Evolutionary conservation across 306 rosid species (phyloP), one percentile per base, ranked within the genome.

Genomic region (Quercus variabilis): DNA sequence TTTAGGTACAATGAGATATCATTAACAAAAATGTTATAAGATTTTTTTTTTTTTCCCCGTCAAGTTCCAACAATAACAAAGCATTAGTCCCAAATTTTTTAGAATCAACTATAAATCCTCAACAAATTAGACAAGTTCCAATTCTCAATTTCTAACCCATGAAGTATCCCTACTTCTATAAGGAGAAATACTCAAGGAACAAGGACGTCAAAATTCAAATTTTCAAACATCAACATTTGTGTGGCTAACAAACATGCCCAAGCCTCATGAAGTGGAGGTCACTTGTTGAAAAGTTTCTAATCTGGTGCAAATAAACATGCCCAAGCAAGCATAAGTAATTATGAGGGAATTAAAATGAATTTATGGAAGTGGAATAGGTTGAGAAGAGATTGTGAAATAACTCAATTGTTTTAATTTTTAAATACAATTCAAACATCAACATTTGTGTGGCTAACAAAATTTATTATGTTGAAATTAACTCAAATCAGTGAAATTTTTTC

Each of bases 1-100:
- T 80, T 13, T 41, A 56, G 49, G 73, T 46, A 74, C 33, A 56
- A 65, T 33, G 33, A 73, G 41, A 74, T 59, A 75, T 71, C 73
- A 55, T 68, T 75, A 35, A 33, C 15, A 72, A 18, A 38, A 63
- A 55, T 64, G 70, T 64, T 54, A 78, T 33, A 46, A 15, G 43
- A 76, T 46, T 30, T 26, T 41, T 26, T 41, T 57, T 41, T 35
- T 35, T 38, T 38, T 2, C 3, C 6, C 3, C 6, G 46, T 38
- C 46, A 38, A 38, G 43, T 38, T 38, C 43, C 43, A 38, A 38
- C 43, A 38, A 38, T 6, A 38, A 7, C 46, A 38, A 38, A 7
- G 46, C 46, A 2, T 38, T 38, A 8, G 46, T 8, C 11, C 46
- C 46, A 38, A 8, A 7, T 38, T 8, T 38, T 38, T 8, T 38